Percentiles rank a stretch among this genome's conserved stretches.
Evolutionary conservation across 1,284 basidiomycete species (phyloP).

Genomic region (Meripilus lineatus): DNA sequence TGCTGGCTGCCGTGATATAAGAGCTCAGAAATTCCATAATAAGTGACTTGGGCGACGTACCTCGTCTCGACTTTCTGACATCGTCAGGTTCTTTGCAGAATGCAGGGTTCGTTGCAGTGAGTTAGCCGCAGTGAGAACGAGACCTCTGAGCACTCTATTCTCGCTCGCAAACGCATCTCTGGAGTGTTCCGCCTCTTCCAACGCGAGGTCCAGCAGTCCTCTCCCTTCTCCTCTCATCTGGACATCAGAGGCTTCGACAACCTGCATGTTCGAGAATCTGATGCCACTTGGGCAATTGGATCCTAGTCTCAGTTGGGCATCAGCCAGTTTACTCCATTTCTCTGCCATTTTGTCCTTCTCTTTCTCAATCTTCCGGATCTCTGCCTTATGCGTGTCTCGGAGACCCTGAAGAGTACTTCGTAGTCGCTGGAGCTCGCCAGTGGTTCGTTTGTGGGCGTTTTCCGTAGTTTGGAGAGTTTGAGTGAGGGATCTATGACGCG

Average conservation of each 20-base stretch:
- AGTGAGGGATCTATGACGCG: constrained; percentile 40
- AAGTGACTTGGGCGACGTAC: constrained; percentile 23
- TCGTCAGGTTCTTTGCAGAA: constrained; percentile 30
- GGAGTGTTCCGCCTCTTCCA: constrained; percentile 72
- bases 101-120: constrained; percentile 56
- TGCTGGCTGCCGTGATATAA: constrained; percentile 33
- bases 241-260: constrained; percentile 43
- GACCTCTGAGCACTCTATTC: constrained; percentile 60
- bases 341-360: constrained; percentile 78
- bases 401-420: constrained; percentile 59
- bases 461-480: constrained; percentile 56
- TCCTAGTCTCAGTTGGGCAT: constrained; percentile 54
- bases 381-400: constrained; percentile 62
- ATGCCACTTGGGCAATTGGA: constrained; percentile 42
- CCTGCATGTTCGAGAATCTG: constrained; percentile 47
- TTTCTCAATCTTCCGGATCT: constrained; percentile 78
- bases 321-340: constrained; percentile 69
- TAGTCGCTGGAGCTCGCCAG: constrained; percentile 62
- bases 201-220: constrained; percentile 61
- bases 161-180: constrained; percentile 65
- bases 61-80: constrained; percentile 38
- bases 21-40: not conserved
- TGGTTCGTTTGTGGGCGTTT: constrained; percentile 61
- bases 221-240: constrained; percentile 41
- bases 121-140: constrained; percentile 69